Percentiles rank a stretch among this genome's conserved stretches.
Conservation (phyloP, 2,329 filamentous ascomycete genomes). For the Setomelanomma holmii region DNA sequence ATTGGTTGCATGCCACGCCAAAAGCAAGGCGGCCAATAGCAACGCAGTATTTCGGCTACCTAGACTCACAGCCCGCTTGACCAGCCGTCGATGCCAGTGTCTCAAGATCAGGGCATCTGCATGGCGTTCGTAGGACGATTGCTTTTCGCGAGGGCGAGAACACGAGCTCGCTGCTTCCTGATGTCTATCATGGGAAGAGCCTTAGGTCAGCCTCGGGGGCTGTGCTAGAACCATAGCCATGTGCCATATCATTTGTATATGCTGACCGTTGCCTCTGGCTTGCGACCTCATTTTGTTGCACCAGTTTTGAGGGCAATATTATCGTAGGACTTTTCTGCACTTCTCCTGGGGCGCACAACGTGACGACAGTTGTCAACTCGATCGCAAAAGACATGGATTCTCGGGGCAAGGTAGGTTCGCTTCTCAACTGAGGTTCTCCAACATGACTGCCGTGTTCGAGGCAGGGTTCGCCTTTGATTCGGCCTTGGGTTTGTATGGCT, state of each 20-base stretch:
- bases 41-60: background rate
- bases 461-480: too few relatives aligned
- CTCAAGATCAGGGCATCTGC: background rate
- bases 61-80: conserved; percentile 3
- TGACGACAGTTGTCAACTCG: background rate
- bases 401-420: too few relatives aligned
- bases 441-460: too few relatives aligned
- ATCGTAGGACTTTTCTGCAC: background rate
- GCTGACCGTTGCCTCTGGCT: background rate
- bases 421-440: too few relatives aligned
- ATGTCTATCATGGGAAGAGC: background rate
- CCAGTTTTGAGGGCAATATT: background rate
- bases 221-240: background rate
- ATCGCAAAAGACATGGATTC: too few relatives aligned
- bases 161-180: background rate
- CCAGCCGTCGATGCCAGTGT: background rate
- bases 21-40: conserved; percentile 10
- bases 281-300: background rate
- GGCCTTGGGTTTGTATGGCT: background rate
- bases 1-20: background rate
- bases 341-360: background rate
- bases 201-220: conserved; percentile 11
- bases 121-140: background rate
- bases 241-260: background rate
- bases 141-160: background rate